Conservation (phyloP, 352 stramenopile species). For the Globisporangium radiosum region DNA sequence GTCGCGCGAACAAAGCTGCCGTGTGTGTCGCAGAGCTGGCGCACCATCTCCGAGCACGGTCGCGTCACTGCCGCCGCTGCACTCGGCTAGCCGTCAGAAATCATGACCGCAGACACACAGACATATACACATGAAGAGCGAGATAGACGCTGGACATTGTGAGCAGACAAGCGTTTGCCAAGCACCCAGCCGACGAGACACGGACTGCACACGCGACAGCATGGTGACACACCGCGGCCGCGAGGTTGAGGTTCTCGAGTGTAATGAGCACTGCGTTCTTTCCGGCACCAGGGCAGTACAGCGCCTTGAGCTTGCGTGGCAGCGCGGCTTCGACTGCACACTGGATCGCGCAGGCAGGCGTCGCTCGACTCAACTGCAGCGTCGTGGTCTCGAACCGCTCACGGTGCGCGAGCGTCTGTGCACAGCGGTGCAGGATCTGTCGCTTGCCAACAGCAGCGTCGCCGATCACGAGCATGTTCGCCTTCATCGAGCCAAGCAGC, state of each 20-base stretch:
- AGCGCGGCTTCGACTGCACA: conserved; percentile 30
- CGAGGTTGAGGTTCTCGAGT: conserved; percentile 58
- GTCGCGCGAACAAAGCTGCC: conserved; percentile 44
- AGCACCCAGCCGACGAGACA: too few relatives aligned
- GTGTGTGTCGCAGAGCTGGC: conserved; percentile 49
- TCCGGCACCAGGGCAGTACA: conserved; percentile 44
- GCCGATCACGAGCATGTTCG: conserved; percentile 43
- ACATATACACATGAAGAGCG: too few relatives aligned
- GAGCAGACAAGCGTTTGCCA: too few relatives aligned
- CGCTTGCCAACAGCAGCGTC: conserved; percentile 49
- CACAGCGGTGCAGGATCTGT: conserved; percentile 27
- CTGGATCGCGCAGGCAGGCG: conserved; percentile 27
- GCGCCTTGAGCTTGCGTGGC: conserved; percentile 43
- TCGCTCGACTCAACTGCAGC: conserved; percentile 26
- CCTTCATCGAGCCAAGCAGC: conserved; percentile 28
- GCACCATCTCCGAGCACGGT: conserved; percentile 46
- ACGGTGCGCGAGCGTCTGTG: conserved; percentile 24
- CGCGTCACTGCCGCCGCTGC: background rate
- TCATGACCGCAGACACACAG: too few relatives aligned
- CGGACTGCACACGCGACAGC: too few relatives aligned
- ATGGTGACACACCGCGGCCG: conserved; percentile 25
- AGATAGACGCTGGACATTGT: too few relatives aligned
- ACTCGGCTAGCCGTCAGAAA: background rate
- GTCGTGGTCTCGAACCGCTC: conserved; percentile 26
- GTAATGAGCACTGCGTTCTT: conserved; percentile 35